Evolutionary conservation across 495 filamentous ascomycete species (phyloP), one percentile per base, ranked within the genome.

Genomic region (Neurospora africana): DNA sequence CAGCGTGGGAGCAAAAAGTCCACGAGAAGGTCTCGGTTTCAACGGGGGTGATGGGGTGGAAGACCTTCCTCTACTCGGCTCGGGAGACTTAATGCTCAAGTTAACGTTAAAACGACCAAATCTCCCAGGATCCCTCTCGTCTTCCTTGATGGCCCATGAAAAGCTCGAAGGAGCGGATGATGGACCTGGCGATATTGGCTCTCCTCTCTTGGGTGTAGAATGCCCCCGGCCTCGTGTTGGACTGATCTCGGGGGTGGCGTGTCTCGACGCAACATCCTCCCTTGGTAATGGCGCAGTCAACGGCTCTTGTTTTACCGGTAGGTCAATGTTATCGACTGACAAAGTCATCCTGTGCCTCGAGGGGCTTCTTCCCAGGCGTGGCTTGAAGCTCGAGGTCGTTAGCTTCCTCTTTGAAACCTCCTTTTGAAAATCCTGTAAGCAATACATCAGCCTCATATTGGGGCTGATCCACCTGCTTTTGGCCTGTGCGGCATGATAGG

Each of bases 401-500:
- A 83, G 77, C 72, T 78, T 85, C 77, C 83, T 85, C 75, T 86
- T 87, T 5, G 86, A 75, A 10, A 93, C 82, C 73, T 89, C 87
- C 74, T 89, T 89, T 73, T 92, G 88, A 81, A 97, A 99, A 78
- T 99, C 95, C 44, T 96, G 95, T 69, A 99, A 85, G 80, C 95
- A 95, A 82, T 98, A 98, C 80, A 99, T 97, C 43, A 99, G 84
- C 74, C 92, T 93, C 95, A 99, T 99, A 78, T 99, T 99, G 2
- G 95, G 95, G 17, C 94, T 94, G 70, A 99, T 97, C 95, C 95
- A 99, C 74, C 87, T 89, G 78, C 95, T 98, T 78, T 92, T 91
- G 58, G 86, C 86, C 80, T 99, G 97, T 27, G 97, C 96, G 5
- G 90, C 86, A 78, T 94, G 88, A 78, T 99, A 99, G 71, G 95